Evolutionary conservation across 176 grass and related monocot genomes (phyloP).

Genomic region (Zoysia japonica): DNA sequence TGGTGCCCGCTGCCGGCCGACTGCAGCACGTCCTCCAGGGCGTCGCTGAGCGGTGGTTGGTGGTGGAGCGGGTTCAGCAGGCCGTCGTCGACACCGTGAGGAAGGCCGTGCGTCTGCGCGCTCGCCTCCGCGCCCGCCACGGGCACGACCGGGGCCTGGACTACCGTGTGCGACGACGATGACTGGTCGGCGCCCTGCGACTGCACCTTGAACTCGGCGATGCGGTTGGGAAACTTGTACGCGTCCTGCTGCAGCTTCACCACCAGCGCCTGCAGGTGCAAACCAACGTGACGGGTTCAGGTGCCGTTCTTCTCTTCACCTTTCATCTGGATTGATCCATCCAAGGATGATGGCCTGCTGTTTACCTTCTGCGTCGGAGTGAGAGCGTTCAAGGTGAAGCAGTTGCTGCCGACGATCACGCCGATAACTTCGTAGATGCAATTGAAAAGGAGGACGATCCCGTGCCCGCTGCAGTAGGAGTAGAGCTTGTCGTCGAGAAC

Average conservation of each 20-base stretch:
- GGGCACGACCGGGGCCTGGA: neutral
- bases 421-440: constrained; percentile 64
- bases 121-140: neutral
- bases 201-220: constrained; percentile 62
- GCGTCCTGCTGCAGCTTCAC: constrained; percentile 73
- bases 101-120: no score
- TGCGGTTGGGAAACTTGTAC: constrained; percentile 59
- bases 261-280: constrained; percentile 45
- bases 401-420: constrained; percentile 46
- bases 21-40: constrained; percentile 56
- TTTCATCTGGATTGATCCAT: no score
- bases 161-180: neutral
- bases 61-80: constrained; percentile 29
- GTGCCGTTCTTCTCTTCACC: neutral
- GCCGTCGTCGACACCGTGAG: neutral
- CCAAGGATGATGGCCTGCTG: no score
- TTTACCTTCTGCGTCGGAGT: constrained; percentile 54
- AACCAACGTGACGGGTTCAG: no score
- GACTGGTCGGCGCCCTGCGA: constrained; percentile 28
- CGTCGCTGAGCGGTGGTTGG: constrained; percentile 22
- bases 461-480: constrained; percentile 62
- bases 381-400: constrained; percentile 57
- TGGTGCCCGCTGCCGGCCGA: constrained; percentile 23
- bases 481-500: constrained; percentile 63
- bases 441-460: constrained; percentile 61